Evolutionary conservation across 495 filamentous ascomycete species (phyloP).

Genomic region (Amorphotheca resinae): DNA sequence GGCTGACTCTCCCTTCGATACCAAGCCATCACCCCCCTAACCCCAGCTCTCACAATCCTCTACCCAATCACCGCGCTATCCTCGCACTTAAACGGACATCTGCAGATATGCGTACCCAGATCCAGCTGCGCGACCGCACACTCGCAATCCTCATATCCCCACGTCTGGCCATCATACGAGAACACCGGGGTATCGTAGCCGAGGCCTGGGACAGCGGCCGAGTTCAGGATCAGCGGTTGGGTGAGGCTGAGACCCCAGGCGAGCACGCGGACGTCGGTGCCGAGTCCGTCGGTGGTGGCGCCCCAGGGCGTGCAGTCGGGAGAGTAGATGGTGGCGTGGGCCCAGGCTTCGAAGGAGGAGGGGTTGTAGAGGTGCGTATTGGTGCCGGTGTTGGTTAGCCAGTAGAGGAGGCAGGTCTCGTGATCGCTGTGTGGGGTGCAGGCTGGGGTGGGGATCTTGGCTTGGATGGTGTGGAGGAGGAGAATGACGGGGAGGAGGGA

Average conservation of each 20-base stretch:
- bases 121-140: not conserved
- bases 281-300: not conserved
- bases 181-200: not conserved
- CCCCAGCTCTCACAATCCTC: not conserved
- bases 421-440: not conserved
- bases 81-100: not conserved
- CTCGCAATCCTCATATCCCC: not conserved
- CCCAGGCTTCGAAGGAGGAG: not conserved
- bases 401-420: not conserved
- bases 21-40: not conserved
- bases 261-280: not conserved
- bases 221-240: not conserved
- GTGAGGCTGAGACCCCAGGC: not conserved
- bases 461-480: not conserved
- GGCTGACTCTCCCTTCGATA: not conserved
- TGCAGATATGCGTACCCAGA: not conserved
- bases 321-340: not conserved
- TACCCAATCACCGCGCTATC: not conserved
- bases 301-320: not conserved
- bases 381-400: not conserved
- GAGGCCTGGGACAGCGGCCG: not conserved
- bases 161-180: not conserved
- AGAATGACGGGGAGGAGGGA: not conserved
- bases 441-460: not conserved
- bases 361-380: not conserved